A percentile compares a stretch with the other conserved stretches of the same genome.
These are phyloP conservation scores for Musa troglodytarum DNA, from an alignment of 176 grass and related monocot species.

Conservation along the genomic window DNA sequence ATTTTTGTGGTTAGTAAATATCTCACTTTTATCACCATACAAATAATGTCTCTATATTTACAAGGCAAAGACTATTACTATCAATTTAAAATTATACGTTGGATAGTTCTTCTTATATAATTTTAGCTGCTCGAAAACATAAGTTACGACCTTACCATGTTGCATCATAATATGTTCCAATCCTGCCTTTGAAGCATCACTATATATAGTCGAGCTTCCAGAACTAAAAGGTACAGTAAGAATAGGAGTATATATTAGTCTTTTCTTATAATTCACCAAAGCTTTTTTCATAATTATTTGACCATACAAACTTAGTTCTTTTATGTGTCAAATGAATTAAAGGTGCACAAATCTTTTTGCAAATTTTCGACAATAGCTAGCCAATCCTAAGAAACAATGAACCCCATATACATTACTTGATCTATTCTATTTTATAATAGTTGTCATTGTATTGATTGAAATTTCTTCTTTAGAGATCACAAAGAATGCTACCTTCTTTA, in stretches of 20 bases:
- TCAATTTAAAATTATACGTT: not conserved
- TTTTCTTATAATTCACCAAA: not conserved
- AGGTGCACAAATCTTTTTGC: too few relatives aligned
- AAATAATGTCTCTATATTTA: not conserved
- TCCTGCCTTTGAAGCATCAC: not conserved
- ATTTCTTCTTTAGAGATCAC: too few relatives aligned
- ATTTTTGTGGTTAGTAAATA: not conserved
- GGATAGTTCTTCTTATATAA: not conserved
- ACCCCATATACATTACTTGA: too few relatives aligned
- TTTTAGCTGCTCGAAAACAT: not conserved
- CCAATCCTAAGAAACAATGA: too few relatives aligned
- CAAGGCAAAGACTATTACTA: not conserved
- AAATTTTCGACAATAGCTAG: too few relatives aligned
- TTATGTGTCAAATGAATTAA: too few relatives aligned
- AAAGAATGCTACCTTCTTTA: too few relatives aligned
- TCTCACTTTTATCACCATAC: not conserved
- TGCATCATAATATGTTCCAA: not conserved
- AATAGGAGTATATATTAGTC: not conserved
- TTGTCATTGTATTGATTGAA: too few relatives aligned
- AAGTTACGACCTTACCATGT: not conserved
- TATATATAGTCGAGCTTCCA: not conserved
- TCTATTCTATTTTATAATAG: too few relatives aligned
- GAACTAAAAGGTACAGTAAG: not conserved
- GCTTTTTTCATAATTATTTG: not conserved
- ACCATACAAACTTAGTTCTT: too few relatives aligned